Conservation (phyloP, 495 filamentous ascomycete species). For the Aspergillus leporis region DNA sequence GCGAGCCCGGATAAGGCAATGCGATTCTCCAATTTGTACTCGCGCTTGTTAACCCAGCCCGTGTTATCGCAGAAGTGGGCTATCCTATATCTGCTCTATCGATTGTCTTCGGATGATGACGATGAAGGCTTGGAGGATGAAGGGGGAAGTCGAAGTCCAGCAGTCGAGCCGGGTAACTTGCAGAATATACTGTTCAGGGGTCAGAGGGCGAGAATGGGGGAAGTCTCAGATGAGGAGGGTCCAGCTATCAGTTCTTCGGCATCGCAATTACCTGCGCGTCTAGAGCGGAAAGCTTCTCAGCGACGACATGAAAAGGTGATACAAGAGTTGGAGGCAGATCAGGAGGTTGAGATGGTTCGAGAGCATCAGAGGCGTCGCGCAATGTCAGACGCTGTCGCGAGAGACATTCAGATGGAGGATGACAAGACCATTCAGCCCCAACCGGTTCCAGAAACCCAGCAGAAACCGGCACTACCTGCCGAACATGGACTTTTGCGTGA, state of each 20-base stretch:
- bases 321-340: conserved; percentile 6
- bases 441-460: conserved; percentile 28
- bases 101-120: conserved; percentile 60
- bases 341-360: conserved; percentile 16
- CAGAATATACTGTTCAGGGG: conserved; percentile 39
- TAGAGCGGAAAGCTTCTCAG: conserved; percentile 32
- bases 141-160: conserved; percentile 39
- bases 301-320: conserved; percentile 25
- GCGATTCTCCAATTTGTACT: conserved; percentile 84
- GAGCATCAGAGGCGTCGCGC: neutral
- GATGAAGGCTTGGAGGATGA: conserved; percentile 27
- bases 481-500: conserved; percentile 84
- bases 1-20: conserved; percentile 80
- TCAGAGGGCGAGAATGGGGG: conserved; percentile 24
- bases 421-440: conserved; percentile 14
- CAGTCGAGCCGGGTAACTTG: conserved; percentile 39
- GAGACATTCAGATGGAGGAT: conserved; percentile 22
- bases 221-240: conserved; percentile 45
- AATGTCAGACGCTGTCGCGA: conserved; percentile 15
- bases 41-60: conserved; percentile 80
- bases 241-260: conserved; percentile 47
- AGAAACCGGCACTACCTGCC: conserved; percentile 19
- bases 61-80: conserved; percentile 96
- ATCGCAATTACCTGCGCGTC: conserved; percentile 36
- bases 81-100: conserved; percentile 86